These are phyloP conservation scores for Neurospora sp. DNA, from an alignment of 495 filamentous ascomycete species.

Conservation along the genomic window DNA sequence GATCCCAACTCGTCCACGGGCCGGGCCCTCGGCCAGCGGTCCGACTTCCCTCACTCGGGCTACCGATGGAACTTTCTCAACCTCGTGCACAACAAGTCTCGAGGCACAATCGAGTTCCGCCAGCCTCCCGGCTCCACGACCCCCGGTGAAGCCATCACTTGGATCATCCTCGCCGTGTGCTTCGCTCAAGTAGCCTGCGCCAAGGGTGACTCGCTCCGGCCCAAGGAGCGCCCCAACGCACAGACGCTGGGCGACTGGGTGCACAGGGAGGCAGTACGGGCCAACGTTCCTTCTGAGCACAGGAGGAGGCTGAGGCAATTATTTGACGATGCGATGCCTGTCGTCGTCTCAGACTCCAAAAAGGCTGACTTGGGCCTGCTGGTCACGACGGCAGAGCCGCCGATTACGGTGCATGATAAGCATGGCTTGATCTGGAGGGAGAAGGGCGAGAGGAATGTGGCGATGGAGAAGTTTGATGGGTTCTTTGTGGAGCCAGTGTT, in stretches of 20 bases:
- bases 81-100: neutral
- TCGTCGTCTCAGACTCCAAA: neutral
- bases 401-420: constrained; percentile 14
- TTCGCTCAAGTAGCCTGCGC: constrained; percentile 16
- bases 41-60: constrained; percentile 12
- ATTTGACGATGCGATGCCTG: constrained; percentile 9
- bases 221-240: constrained; percentile 5
- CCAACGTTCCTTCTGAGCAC: constrained; percentile 2
- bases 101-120: constrained; percentile 19
- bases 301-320: constrained; percentile 7
- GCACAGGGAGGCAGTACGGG: constrained; percentile 21
- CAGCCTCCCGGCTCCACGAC: constrained; percentile 14
- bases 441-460: constrained; percentile 7
- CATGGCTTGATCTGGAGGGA: constrained; percentile 11
- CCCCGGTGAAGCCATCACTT: constrained; percentile 10
- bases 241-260: constrained; percentile 25
- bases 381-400: constrained; percentile 5
- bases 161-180: constrained; percentile 21
- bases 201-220: constrained; percentile 5
- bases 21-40: constrained; percentile 4
- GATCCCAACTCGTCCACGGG: constrained; percentile 12
- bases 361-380: constrained; percentile 3
- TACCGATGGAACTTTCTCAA: constrained; percentile 21
- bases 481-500: neutral
- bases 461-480: constrained; percentile 6